phyloP scores from a whole-genome alignment of 352 stramenopile species.

The Paralagenidium karlingii region DNA sequence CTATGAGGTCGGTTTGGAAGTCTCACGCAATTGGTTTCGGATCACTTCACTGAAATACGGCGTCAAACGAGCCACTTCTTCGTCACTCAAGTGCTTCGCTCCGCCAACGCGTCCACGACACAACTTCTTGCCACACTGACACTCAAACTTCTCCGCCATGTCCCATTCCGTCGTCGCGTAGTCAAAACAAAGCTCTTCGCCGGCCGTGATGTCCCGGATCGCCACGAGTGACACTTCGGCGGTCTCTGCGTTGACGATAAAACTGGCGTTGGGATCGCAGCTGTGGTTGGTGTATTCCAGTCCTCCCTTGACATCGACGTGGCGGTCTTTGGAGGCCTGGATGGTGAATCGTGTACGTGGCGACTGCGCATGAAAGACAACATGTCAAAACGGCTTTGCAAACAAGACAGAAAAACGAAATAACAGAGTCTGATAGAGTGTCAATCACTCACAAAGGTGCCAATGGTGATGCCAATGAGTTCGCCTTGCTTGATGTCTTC shows the following conservation, averaged over 20 bases:
- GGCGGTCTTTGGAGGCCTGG: slow-evolving; percentile 58
- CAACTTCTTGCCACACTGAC: slow-evolving; percentile 44
- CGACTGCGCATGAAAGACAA: slow-evolving; percentile 20
- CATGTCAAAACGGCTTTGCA: too few species aligned
- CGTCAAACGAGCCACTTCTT: slow-evolving; percentile 29
- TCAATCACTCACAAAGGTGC: slow-evolving; percentile 58
- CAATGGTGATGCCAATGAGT: slow-evolving; percentile 55
- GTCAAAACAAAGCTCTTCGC: slow-evolving; percentile 76
- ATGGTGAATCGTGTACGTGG: slow-evolving; percentile 76
- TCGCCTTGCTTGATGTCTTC: slow-evolving; percentile 45
- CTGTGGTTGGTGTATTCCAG: slow-evolving; percentile 84
- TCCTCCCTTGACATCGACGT: slow-evolving; percentile 72
- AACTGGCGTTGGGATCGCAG: slow-evolving; percentile 71
- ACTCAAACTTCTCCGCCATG: slow-evolving; percentile 87
- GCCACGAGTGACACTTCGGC: slow-evolving; percentile 65
- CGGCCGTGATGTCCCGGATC: slow-evolving; percentile 48
- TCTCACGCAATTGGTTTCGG: too few species aligned
- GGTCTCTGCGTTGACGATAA: slow-evolving; percentile 64
- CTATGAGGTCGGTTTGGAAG: too few species aligned
- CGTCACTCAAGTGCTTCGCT: slow-evolving; percentile 67
- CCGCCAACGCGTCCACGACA: slow-evolving; percentile 62
- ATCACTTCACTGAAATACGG: slow-evolving; percentile 73
- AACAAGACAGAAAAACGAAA: background rate
- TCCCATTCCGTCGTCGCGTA: slow-evolving; percentile 87
- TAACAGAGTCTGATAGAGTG: too few species aligned